phyloP scores from a whole-genome alignment of 345 rosid species.

The Bretschneidera sinensis region DNA sequence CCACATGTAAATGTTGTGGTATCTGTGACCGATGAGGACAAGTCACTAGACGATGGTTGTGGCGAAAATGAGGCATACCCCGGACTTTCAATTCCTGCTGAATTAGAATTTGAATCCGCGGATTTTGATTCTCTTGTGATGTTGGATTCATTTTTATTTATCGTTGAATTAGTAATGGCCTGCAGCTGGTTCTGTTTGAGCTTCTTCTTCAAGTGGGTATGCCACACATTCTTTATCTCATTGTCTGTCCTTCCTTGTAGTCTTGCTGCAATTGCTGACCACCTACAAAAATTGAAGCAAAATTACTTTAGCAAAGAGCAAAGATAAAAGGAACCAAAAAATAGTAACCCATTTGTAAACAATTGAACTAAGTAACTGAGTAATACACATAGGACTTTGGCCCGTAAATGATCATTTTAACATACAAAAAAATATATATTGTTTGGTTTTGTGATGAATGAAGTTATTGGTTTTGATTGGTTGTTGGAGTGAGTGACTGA shows the following conservation, averaged over 20 bases:
- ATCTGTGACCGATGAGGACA: conserved; percentile 33
- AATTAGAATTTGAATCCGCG: conserved; percentile 11
- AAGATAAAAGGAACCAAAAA: background rate
- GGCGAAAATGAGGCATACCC: conserved; percentile 27
- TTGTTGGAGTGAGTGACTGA: background rate
- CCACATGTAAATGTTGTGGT: conserved; percentile 17
- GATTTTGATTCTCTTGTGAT: conserved; percentile 17
- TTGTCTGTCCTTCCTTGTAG: conserved; percentile 89
- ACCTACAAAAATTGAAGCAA: conserved; percentile 32
- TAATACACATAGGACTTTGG: too few relatives aligned
- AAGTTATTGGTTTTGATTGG: conserved; percentile 4
- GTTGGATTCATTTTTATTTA: conserved; percentile 19
- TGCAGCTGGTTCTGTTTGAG: conserved; percentile 31
- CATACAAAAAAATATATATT: conserved; percentile 5
- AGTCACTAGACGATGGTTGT: conserved; percentile 46
- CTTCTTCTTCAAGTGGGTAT: conserved; percentile 82
- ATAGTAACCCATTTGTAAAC: background rate
- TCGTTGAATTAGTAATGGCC: conserved; percentile 14
- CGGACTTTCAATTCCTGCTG: background rate
- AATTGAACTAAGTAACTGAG: too few relatives aligned
- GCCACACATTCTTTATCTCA: conserved; percentile 92
- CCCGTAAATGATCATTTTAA: too few relatives aligned
- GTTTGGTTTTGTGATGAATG: background rate
- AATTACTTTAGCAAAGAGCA: background rate
- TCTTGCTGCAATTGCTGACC: conserved; percentile 84